Evolutionary conservation across 495 filamentous ascomycete genomes (phyloP), one percentile per base, ranked within the genome.

Genomic region (Neurospora pannonica): DNA sequence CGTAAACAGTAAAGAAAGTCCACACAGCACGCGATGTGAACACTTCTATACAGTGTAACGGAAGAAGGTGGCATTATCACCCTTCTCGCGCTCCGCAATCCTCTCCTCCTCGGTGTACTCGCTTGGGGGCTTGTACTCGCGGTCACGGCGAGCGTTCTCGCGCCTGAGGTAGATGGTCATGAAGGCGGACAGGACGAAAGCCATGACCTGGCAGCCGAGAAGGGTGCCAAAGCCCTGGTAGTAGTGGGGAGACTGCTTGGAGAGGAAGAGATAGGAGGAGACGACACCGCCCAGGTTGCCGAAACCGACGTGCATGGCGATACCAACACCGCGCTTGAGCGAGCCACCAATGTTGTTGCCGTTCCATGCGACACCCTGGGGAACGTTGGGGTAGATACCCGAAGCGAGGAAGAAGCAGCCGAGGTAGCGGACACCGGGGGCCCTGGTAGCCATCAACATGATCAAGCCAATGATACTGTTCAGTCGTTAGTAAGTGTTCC

Each of bases 311-410:
- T 95, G 92, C 86, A 94, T 88, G n/a, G 92, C 92, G 73, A 93
- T 94, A 48, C 92, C 92, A 48, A 92, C 91, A 72, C 88, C 90
- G 36, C 92, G 89, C 81, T 94, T 95, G 13, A 92, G 92, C 72
- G 93, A 92, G 1, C 92, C 92, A 31, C 91, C 91, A 69, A 93
- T 92, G 79, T 94, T 94, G 83, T 93, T 92, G 15, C 92, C 92
- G 69, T 93, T 92, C 92, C 92, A 95, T 0, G 90, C 91, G 11
- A 95, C 85, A 70, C 92, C 90, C 73, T 92, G 89, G 3, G 92
- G 92, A 6, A 92, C 89, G 43, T 89, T 87, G 13, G 92, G 92
- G 80, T 94, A 95, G 80, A 95, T 92, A 38, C 92, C 92, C 13
- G 79, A 80, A 34, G 84, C 82, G 37, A 90, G 88, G 74, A 94